Conservation (phyloP, 2,329 filamentous ascomycete genomes). For the Ophiocordyceps sinensis region DNA sequence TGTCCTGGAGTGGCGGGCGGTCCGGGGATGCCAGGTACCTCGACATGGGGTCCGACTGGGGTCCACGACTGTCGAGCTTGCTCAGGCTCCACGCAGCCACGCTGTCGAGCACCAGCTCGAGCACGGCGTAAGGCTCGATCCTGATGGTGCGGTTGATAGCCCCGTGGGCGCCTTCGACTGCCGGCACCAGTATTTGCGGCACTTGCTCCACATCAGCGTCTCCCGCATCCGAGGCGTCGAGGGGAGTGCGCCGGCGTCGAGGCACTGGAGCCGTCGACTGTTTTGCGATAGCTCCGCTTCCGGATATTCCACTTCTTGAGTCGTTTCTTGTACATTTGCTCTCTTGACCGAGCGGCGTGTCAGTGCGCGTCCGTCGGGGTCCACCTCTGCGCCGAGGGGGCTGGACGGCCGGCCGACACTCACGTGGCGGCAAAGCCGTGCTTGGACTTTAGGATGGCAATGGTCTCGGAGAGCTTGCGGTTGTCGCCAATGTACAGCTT, state of each 20-base stretch:
- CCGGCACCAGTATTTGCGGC: background rate
- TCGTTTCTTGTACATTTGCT: slow-evolving; percentile 25
- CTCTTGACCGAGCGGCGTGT: slow-evolving; percentile 9
- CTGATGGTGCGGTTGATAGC: slow-evolving; percentile 10
- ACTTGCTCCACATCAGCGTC: slow-evolving; percentile 1
- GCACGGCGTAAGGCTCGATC: slow-evolving; percentile 11
- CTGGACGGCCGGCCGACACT: slow-evolving; percentile 5
- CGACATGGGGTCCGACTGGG: slow-evolving; percentile 19
- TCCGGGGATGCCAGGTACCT: slow-evolving; percentile 19
- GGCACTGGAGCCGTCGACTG: background rate
- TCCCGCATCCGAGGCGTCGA: background rate
- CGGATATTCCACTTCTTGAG: slow-evolving; percentile 23
- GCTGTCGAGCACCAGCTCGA: slow-evolving; percentile 19
- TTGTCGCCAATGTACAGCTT: slow-evolving; percentile 19
- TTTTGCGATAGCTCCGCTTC: slow-evolving; percentile 19
- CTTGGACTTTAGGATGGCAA: slow-evolving; percentile 18
- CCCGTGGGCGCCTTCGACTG: slow-evolving; percentile 3
- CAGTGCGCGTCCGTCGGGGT: background rate
- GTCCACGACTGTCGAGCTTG: slow-evolving; percentile 16
- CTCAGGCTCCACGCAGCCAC: slow-evolving; percentile 19
- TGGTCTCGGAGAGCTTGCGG: slow-evolving; percentile 21
- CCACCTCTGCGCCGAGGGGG: background rate
- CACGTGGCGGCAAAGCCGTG: slow-evolving; percentile 23
- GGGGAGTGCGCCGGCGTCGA: slow-evolving; percentile 3
- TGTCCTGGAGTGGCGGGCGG: slow-evolving; percentile 21